Percentiles rank a stretch among this genome's conserved stretches.
These are phyloP conservation scores for Rhodotorula sp. DNA, from an alignment of 1,284 basidiomycete species.

Conservation along the genomic window DNA sequence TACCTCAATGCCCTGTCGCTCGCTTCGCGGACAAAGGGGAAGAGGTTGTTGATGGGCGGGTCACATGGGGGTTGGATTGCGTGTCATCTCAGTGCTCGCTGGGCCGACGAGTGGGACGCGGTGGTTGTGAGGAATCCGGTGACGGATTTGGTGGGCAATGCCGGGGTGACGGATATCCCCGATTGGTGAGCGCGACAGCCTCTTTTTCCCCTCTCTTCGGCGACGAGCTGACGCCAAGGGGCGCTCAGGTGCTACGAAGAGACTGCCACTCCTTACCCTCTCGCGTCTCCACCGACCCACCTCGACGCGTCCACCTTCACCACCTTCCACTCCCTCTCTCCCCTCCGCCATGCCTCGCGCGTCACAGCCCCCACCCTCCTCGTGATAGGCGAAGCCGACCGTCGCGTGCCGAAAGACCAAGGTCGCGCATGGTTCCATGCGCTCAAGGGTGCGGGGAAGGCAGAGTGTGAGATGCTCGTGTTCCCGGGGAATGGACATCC, in stretches of 20 bases:
- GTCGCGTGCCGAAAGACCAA: conserved; percentile 64
- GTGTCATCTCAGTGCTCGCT: conserved; percentile 63
- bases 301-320: conserved; percentile 56
- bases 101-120: conserved; percentile 62
- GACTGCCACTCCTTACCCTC: conserved; percentile 56
- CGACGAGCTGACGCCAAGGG: too few relatives aligned
- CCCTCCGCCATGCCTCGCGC: conserved; percentile 59
- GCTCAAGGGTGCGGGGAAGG: conserved; percentile 49
- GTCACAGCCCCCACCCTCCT: conserved; percentile 62
- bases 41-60: conserved; percentile 63
- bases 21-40: conserved; percentile 55
- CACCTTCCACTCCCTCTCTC: conserved; percentile 58
- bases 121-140: conserved; percentile 69
- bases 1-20: conserved; percentile 58
- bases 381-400: conserved; percentile 62
- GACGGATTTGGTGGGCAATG: conserved; percentile 59
- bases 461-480: conserved; percentile 61
- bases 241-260: conserved; percentile 54
- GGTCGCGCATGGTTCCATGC: conserved; percentile 65
- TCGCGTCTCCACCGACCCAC: conserved; percentile 47
- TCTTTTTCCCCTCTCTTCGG: too few relatives aligned
- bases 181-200: too few relatives aligned
- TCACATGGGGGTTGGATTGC: conserved; percentile 71
- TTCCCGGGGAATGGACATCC: conserved; percentile 65
- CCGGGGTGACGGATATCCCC: conserved; percentile 62